Base-by-base conservation (phyloP, 257 asterid genomes). In the Scutellaria galericulata region DNA sequence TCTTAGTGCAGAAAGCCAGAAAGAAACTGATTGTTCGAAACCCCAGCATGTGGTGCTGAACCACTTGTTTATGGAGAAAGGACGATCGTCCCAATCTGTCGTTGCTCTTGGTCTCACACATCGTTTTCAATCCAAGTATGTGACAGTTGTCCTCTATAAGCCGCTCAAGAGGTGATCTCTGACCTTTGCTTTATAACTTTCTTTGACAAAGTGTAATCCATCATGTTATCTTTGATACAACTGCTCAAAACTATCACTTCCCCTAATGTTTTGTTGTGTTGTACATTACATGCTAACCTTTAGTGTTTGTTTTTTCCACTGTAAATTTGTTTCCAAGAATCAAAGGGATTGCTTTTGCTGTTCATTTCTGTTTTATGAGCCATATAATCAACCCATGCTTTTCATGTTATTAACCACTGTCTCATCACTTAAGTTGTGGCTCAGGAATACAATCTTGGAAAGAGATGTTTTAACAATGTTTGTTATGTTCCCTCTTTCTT, bases 21-120 rank as follows among this genome's bases (percentile, higher is more conserved):
- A 79, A 15, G 90, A 78, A 52, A 48, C 74, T 2, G 72, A 76
- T 64, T 67, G 87, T 51, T 75, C 84, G 14, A 88, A 72, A 71
- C 98, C 96, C 59, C 87, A 84, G 68, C 96, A 93, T 41, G 97
- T 89, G 66, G 92, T 91, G 79, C 96, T 93, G 69, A 90, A 91
- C 84, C 98, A 93, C 85, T 81, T 93, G 2, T 91, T 90, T 66
- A 72, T 84, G 76, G 97, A 91, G 82, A 89, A 89, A 71, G 96
- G 90, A 57, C 82, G 88, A 81, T 57, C 89, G 6, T 81, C 93
- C 62, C 89, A 83, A 45, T 87, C 98, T 0, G 86, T 89, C 2
- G 92, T 89, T 75, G 93, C 97, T 64, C 89, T 91, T 7, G 98
- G 97, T 52, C 71, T 87, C 24, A 87, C 96, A 24, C 92, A 91